Conservation (phyloP, 768 basidiomycete species). For the Lactifluus pinguis region DNA sequence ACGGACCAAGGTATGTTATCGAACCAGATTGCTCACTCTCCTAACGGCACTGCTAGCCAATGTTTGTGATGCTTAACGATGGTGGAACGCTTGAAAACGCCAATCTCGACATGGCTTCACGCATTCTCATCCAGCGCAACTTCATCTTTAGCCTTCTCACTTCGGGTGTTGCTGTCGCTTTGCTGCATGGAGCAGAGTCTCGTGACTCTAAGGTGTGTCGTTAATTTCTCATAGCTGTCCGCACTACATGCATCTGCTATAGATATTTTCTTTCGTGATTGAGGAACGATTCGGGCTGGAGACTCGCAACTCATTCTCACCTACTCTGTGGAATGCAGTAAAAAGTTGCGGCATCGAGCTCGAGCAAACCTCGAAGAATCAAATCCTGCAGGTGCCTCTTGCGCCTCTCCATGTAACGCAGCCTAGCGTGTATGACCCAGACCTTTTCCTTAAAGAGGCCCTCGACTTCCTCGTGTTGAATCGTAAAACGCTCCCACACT, state of each 20-base stretch:
- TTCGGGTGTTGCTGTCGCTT: conserved; percentile 41
- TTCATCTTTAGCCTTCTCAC: conserved; percentile 43
- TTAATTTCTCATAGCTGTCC: not conserved
- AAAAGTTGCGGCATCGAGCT: conserved; percentile 12
- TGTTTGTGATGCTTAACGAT: conserved; percentile 56
- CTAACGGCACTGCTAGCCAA: conserved; percentile 38
- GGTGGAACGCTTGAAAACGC: conserved; percentile 30
- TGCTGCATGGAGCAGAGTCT: conserved; percentile 47
- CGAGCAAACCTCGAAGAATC: not conserved
- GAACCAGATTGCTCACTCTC: not conserved
- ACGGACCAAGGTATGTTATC: conserved; percentile 30
- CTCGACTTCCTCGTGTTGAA: conserved; percentile 3
- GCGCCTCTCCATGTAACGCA: not conserved
- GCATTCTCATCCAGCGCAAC: conserved; percentile 38
- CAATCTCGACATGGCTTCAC: conserved; percentile 18
- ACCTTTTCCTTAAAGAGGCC: not conserved
- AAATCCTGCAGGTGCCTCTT: not conserved
- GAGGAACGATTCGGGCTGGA: conserved; percentile 24
- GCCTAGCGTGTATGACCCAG: not conserved
- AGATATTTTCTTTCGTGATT: conserved; percentile 57
- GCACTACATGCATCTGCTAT: not conserved
- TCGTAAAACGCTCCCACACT: not conserved
- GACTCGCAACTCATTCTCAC: conserved; percentile 12
- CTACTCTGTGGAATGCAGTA: conserved; percentile 19
- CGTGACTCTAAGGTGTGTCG: conserved; percentile 51